Evolutionary conservation across 306 rosid species (phyloP).

Genomic region (Acacia confusa): DNA sequence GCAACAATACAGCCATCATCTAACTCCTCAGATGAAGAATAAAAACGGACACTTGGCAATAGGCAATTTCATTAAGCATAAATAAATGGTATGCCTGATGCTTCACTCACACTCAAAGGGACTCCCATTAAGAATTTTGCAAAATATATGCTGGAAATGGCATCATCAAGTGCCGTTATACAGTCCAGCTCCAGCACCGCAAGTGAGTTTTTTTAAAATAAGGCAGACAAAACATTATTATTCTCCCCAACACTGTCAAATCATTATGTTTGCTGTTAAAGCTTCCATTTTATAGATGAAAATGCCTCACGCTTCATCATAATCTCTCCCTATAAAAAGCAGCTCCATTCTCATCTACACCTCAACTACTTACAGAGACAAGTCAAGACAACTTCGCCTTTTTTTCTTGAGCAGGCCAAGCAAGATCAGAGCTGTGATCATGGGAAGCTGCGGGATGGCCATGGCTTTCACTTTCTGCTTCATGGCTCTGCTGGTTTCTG

Average conservation of each 20-base stretch:
- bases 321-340: conserved; percentile 34
- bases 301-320: conserved; percentile 29
- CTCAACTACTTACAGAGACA: conserved; percentile 15
- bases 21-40: background rate
- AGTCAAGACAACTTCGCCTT: conserved; percentile 9
- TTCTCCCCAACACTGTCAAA: conserved; percentile 42
- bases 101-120: conserved; percentile 21
- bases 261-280: conserved; percentile 44
- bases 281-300: conserved; percentile 36
- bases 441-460: conserved; percentile 40
- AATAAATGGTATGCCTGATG: background rate
- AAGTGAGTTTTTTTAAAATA: conserved; percentile 1
- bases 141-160: background rate
- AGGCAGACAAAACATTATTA: conserved; percentile 15
- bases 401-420: conserved; percentile 5
- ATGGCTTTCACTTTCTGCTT: conserved; percentile 44
- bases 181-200: conserved; percentile 10
- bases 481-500: conserved; percentile 42
- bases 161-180: conserved; percentile 24
- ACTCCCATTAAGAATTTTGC: conserved; percentile 18
- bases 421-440: background rate
- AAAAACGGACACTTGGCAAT: background rate
- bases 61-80: background rate
- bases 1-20: background rate
- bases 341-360: conserved; percentile 24